Conservation (phyloP, 306 rosid species). For the Cotoneaster glaucophyllus region DNA sequence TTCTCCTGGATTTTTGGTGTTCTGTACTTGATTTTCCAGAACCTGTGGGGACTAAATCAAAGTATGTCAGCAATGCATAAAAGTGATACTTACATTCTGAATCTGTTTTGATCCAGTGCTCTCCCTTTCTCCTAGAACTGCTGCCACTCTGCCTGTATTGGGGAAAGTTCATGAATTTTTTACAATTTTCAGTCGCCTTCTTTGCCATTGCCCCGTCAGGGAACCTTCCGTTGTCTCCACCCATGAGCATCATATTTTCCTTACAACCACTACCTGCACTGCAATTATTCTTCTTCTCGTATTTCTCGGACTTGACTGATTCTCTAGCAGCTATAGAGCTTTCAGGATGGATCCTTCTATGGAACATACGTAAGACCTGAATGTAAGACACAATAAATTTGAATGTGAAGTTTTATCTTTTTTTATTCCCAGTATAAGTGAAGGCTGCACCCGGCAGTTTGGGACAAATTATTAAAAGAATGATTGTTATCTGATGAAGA, state of each 20-base stretch:
- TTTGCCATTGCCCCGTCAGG: constrained; percentile 27
- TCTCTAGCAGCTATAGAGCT: constrained; percentile 32
- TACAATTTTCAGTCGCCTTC: constrained; percentile 23
- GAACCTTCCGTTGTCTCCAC: constrained; percentile 25
- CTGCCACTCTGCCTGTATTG: constrained; percentile 29
- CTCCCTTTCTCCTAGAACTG: constrained; percentile 44
- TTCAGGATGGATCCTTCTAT: constrained; percentile 72
- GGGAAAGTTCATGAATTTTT: constrained; percentile 35
- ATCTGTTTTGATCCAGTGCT: constrained; percentile 92
- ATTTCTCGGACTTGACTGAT: constrained; percentile 24
- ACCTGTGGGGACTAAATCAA: not conserved
- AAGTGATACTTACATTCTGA: constrained; percentile 71
- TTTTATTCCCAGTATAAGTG: not conserved
- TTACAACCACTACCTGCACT: constrained; percentile 22
- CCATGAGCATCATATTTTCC: constrained; percentile 19
- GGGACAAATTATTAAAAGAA: not conserved
- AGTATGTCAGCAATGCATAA: not conserved
- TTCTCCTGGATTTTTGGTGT: not conserved
- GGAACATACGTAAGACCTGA: constrained; percentile 66
- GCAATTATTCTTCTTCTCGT: constrained; percentile 26
- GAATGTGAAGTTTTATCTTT: not conserved
- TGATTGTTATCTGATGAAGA: not conserved
- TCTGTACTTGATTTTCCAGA: not conserved
- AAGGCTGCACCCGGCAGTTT: not conserved
- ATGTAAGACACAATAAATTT: constrained; percentile 20